Percentiles rank a stretch among this genome's conserved stretches.
phyloP scores from a whole-genome alignment of 441 rosid species.

The Capsella rubella region DNA sequence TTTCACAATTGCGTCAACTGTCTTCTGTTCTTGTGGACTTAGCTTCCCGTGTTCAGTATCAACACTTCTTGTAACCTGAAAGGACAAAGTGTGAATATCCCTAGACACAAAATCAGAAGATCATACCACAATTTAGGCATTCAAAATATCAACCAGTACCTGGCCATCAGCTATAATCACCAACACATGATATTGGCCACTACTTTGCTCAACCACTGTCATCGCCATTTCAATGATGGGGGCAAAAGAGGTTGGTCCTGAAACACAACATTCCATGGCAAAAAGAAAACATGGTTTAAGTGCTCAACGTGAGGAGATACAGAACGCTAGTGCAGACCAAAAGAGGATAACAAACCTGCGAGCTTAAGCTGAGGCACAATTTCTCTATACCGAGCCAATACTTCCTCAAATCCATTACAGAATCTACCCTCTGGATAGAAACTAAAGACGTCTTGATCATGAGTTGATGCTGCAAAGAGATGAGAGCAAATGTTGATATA shows the following conservation, averaged over 20 bases:
- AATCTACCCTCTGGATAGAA: slow-evolving; percentile 59
- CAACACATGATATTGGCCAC: slow-evolving; percentile 80
- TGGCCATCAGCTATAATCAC: slow-evolving; percentile 86
- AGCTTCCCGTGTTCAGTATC: slow-evolving; percentile 58
- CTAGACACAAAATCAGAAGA: not conserved
- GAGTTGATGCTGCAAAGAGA: slow-evolving; percentile 68
- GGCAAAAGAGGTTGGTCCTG: slow-evolving; percentile 88
- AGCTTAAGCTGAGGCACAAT: slow-evolving; percentile 73
- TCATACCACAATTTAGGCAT: slow-evolving; percentile 10
- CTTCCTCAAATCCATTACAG: slow-evolving; percentile 81
- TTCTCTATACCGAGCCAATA: slow-evolving; percentile 62
- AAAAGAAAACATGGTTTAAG: not conserved
- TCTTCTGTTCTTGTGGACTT: slow-evolving; percentile 83
- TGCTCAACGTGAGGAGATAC: slow-evolving; percentile 20
- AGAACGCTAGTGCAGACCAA: slow-evolving; percentile 11
- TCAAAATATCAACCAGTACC: slow-evolving; percentile 47
- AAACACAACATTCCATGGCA: slow-evolving; percentile 8
- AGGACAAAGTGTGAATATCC: slow-evolving; percentile 16
- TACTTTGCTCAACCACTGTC: slow-evolving; percentile 75
- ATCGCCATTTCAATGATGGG: slow-evolving; percentile 83
- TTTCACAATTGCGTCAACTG: slow-evolving; percentile 73
- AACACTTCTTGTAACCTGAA: slow-evolving; percentile 75
- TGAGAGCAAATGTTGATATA: slow-evolving; percentile 13
- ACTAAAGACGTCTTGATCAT: slow-evolving; percentile 81
- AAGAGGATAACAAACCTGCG: slow-evolving; percentile 57